Evolutionary conservation across 2,329 filamentous ascomycete species (phyloP), one percentile per base, ranked within the genome.

Genomic region (Penicillium sumatraense): DNA sequence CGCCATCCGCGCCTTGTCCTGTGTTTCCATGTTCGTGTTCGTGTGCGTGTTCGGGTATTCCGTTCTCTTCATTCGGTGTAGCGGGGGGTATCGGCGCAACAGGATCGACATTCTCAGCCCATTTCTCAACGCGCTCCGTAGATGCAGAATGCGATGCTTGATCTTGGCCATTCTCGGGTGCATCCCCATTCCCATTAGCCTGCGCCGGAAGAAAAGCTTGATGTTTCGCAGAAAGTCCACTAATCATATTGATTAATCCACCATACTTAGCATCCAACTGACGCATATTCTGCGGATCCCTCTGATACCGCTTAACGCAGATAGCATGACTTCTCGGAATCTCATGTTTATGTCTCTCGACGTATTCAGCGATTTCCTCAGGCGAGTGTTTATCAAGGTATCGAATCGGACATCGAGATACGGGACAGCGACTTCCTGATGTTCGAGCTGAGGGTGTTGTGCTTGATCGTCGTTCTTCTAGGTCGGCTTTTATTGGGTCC

Each of bases 251-350:
- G 64, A 91, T 91, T 40, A 97, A 80, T 71, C 89, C 93, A 61
- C 91, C 92, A 71, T 97, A 98, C 73, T 97, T 98, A 59, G 91
- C 91, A 72, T 98, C 93, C 52, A 98, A 81, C 74, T 96, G 90
- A 62, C 87, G 86, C 68, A 96, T 90, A 68, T 93, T 90, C 60
- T 89, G 85, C 65, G 93, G 89, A 68, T 93, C 93, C 73, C 86
- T 89, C 75, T 96, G 91, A 71, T 96, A 96, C 54, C 93, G 86
- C 68, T 90, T 88, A 57, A 98, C 87, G 73, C 93, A 98, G 41
- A 97, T 85, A 71, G 96, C 91, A 75, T 98, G 93, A 71, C 92
- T 97, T 65, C 93, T 86, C 9, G 93, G 93, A 51, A 98, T 84
- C 73, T 96, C 90, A 75, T 98, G 93, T 73, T 97, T 97, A 78